Evolutionary conservation across 176 grass and related monocot genomes (phyloP).

Genomic region (Carex kokanica): DNA sequence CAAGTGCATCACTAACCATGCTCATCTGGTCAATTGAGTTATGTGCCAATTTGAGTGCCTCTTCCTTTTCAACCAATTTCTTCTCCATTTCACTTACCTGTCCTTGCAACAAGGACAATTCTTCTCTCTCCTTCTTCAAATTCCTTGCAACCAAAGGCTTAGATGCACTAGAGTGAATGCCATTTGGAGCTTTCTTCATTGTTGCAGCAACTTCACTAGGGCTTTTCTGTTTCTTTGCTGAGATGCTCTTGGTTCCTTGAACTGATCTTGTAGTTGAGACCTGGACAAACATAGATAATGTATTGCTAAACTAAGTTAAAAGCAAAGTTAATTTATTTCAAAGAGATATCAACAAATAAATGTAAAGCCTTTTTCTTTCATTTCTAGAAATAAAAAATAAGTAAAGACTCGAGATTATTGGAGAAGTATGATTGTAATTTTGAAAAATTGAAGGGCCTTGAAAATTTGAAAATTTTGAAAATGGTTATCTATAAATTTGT

Average conservation of each 20-base stretch:
- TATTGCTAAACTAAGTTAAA: neutral
- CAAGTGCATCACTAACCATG: slow-evolving; percentile 39
- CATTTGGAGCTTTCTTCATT: slow-evolving; percentile 23
- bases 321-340: neutral
- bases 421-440: neutral
- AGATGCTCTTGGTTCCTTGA: slow-evolving; percentile 26
- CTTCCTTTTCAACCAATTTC: slow-evolving; percentile 83
- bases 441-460: neutral
- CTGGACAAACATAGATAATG: slow-evolving; percentile 19
- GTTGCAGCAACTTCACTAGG: slow-evolving; percentile 27
- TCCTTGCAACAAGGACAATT: slow-evolving; percentile 58
- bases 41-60: slow-evolving; percentile 65
- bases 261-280: slow-evolving; percentile 23
- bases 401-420: neutral
- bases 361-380: neutral
- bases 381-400: neutral
- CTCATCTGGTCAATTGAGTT: slow-evolving; percentile 53
- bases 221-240: slow-evolving; percentile 36
- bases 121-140: slow-evolving; percentile 63
- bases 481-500: too few relatives aligned
- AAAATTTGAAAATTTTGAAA: too few relatives aligned
- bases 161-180: slow-evolving; percentile 20
- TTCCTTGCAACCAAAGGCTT: slow-evolving; percentile 20
- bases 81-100: slow-evolving; percentile 61
- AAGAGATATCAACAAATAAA: neutral